Base-by-base conservation (phyloP, 2,329 filamentous ascomycete genomes). In the Ceratocystis destructans region DNA sequence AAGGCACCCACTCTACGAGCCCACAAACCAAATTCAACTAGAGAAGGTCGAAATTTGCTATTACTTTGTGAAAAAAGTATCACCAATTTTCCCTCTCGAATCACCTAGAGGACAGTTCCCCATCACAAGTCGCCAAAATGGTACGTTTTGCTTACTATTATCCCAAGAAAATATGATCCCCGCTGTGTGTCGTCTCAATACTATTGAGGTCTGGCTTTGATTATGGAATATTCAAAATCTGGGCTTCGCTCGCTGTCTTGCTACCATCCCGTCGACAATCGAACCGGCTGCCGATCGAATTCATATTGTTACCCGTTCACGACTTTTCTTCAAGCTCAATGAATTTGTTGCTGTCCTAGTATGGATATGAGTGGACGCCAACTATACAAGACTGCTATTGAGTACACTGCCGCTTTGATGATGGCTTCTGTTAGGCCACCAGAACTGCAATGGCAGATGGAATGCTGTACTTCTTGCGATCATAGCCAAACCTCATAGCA, bases 111-210 rank as follows among this genome's bases (percentile, higher is more conserved):
- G 75, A 74, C 75, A 76, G 73, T 69, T 75, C 70, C 74, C 75
- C 73, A 76, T 72, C 73, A 76, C 77, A 64, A 68, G 59, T 66
- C 77, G 78, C 76, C 78, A 80, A 79, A 75, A 80, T 80, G 78
- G 78, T 77, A 76, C 69, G 76, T 76, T 71, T 71, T 66, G 28
- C 62, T 70, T 71, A 67, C 64, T 70, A 67, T 69, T 66, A 61
- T 68, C 67, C 64, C 62, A 64, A 66, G 37, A 41, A 61, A 44
- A 50, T 37, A 2, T 48, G 55, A 68, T 20, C 15, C 10, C 12
- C 10, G 22, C 22, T 53, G 20, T n/a, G 5, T 5, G 37, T 15
- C 5, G 10, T n/a, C 46, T 37, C 33, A 22, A 33, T 33, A 31
- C 62, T 64, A n/a, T 41, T 31, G 45, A 53, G 48, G 48, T 17